Percentiles rank a stretch among this genome's conserved stretches.
These are phyloP conservation scores for Myriangium duriaei DNA, from an alignment of 2,329 filamentous ascomycete genomes.

Conservation along the genomic window DNA sequence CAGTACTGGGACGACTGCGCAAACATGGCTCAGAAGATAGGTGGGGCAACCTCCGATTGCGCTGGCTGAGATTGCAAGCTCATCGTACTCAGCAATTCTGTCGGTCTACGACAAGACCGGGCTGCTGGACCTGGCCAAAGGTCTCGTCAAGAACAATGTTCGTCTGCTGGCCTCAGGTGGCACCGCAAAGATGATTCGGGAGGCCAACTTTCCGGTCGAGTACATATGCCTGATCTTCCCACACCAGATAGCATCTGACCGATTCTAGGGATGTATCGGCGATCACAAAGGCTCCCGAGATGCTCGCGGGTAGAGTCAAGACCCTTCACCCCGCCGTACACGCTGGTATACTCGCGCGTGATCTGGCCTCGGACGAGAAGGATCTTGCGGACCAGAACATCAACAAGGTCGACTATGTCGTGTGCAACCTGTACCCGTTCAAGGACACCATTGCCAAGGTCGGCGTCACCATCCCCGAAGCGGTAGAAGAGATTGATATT, in stretches of 20 bases:
- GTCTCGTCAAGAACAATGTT: constrained; percentile 77
- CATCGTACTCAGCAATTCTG: constrained; percentile 56
- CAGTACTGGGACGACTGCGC: no score
- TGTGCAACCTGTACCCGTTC: constrained; percentile 99
- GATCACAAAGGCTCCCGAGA: constrained; percentile 89
- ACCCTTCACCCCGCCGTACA: constrained; percentile 77
- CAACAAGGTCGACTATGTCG: constrained; percentile 82
- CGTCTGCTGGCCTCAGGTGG: constrained; percentile 89
- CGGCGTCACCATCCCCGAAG: constrained; percentile 92
- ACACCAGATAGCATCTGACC: background rate
- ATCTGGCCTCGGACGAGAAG: constrained; percentile 91
- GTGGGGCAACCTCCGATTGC: constrained; percentile 1
- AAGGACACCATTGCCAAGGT: constrained; percentile 96
- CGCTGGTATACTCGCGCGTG: constrained; percentile 77
- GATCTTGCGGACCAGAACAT: constrained; percentile 93
- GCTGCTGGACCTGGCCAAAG: constrained; percentile 81
- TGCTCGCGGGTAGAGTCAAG: constrained; percentile 87
- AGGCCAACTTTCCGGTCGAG: constrained; percentile 92
- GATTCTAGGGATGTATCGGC: constrained; percentile 77
- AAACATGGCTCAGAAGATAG: constrained; percentile 11
- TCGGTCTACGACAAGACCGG: constrained; percentile 99
- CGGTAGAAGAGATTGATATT: constrained; percentile 98
- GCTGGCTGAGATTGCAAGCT: constrained; percentile 3
- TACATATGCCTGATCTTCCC: constrained; percentile 26
- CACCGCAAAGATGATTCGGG: constrained; percentile 90